phyloP scores from a whole-genome alignment of 371 early-diverging fungal species.

The Fennellomyces sp. region DNA sequence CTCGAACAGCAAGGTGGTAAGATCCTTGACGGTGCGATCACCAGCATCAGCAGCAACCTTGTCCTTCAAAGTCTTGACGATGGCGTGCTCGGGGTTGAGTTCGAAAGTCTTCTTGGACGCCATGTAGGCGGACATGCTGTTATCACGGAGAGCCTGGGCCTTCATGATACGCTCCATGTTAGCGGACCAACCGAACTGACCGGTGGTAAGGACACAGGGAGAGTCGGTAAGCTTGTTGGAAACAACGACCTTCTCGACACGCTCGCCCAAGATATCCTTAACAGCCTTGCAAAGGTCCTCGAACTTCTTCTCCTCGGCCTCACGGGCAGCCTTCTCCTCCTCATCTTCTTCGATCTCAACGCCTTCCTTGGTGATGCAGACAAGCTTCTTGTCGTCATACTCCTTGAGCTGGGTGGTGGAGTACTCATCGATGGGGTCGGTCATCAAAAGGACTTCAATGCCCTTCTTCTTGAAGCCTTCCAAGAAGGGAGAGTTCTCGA shows the following conservation, averaged over 20 bases:
- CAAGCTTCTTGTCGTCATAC: conserved; percentile 98
- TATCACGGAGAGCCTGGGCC: conserved; percentile 98
- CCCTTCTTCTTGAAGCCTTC: conserved; percentile 98
- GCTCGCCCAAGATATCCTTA: conserved; percentile 94
- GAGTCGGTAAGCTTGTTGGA: conserved; percentile 94
- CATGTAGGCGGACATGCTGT: conserved; percentile 96
- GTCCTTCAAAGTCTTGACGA: conserved; percentile 89
- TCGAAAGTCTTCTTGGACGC: conserved; percentile 98
- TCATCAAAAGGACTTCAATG: conserved; percentile 95
- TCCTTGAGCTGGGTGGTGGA: conserved; percentile 97
- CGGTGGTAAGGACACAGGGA: conserved; percentile 97
- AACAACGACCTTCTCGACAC: conserved; percentile 97
- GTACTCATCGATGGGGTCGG: conserved; percentile 97
- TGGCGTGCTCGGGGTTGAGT: conserved; percentile 94
- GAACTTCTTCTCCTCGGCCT: conserved; percentile 84
- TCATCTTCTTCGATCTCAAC: conserved; percentile 98
- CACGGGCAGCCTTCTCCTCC: conserved; percentile 89
- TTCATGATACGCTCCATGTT: conserved; percentile 99
- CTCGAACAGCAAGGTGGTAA: conserved; percentile 93
- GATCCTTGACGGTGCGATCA: conserved; percentile 97
- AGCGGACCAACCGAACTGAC: conserved; percentile 98
- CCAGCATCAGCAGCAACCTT: conserved; percentile 91
- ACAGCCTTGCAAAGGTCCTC: conserved; percentile 84
- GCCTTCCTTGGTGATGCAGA: conserved; percentile 98
- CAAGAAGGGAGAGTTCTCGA: conserved; percentile 97